Conservation (phyloP, 441 rosid species). For the Erysimum cheiri region DNA sequence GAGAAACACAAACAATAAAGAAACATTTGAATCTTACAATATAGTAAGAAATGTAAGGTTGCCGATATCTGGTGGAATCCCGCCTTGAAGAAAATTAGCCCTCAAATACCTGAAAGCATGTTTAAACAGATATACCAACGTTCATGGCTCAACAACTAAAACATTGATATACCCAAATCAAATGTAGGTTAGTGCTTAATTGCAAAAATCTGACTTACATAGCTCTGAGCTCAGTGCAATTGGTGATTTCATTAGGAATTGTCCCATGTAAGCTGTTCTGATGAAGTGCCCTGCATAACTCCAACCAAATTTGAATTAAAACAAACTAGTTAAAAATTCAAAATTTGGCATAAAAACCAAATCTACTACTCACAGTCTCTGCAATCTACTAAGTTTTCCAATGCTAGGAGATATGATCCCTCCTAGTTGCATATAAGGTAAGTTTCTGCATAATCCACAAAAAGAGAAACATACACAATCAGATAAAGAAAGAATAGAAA, state of each 20-base stretch:
- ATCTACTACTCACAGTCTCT: conserved; percentile 73
- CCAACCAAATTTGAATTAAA: neutral
- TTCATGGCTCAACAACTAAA: conserved; percentile 3
- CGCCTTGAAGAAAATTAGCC: conserved; percentile 92
- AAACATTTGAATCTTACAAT: conserved; percentile 54
- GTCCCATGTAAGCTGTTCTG: conserved; percentile 86
- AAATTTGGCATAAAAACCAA: neutral
- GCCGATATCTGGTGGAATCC: conserved; percentile 80
- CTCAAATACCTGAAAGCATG: conserved; percentile 71
- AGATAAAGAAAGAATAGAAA: conserved; percentile 13
- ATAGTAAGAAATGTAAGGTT: conserved; percentile 80
- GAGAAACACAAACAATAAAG: neutral
- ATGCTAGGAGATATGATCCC: conserved; percentile 90
- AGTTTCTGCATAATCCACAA: conserved; percentile 60
- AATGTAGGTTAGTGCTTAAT: neutral
- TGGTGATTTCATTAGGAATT: conserved; percentile 78
- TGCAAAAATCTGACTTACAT: conserved; percentile 57
- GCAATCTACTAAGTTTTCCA: conserved; percentile 76
- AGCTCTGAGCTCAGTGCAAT: conserved; percentile 85
- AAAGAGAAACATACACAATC: neutral
- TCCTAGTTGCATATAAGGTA: conserved; percentile 87
- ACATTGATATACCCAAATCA: neutral
- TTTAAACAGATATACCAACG: conserved; percentile 3
- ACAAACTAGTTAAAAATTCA: conserved; percentile 13
- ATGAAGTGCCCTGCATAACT: conserved; percentile 76